A percentile compares a stretch with the other conserved stretches of the same genome.
phyloP scores from a whole-genome alignment of 169 alveolate species.

The Plasmodium knowlesi region DNA sequence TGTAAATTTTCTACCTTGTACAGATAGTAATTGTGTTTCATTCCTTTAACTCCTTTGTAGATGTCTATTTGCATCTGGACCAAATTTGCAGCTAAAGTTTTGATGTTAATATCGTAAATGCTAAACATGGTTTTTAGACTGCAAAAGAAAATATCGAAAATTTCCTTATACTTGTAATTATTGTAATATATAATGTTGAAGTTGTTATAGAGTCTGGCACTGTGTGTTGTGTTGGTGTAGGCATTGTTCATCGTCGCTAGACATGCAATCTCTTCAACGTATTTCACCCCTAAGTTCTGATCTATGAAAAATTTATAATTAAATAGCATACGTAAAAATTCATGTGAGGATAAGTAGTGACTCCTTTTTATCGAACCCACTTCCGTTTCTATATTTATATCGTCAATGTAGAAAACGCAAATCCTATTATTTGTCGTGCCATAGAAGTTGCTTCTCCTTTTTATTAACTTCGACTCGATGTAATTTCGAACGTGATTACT shows the following conservation, averaged over 20 bases:
- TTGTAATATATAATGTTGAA: constrained; percentile 64
- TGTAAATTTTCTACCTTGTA: neutral
- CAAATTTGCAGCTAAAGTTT: constrained; percentile 23
- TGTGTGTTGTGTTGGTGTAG: neutral
- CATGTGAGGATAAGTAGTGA: constrained; percentile 64
- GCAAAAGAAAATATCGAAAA: constrained; percentile 36
- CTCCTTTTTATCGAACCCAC: constrained; percentile 11
- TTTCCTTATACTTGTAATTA: constrained; percentile 60
- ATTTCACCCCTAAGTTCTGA: constrained; percentile 17
- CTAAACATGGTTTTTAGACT: constrained; percentile 25
- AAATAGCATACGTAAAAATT: constrained; percentile 56
- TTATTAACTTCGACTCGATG: constrained; percentile 60
- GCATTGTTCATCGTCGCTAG: constrained; percentile 72
- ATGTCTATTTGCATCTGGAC: constrained; percentile 53
- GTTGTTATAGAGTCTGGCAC: constrained; percentile 42
- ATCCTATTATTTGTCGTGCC: constrained; percentile 64
- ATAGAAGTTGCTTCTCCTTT: constrained; percentile 50
- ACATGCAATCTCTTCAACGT: constrained; percentile 58
- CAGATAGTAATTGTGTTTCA: constrained; percentile 11
- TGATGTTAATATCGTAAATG: constrained; percentile 57
- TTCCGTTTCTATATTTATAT: constrained; percentile 62
- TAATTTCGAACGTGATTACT: constrained; percentile 72
- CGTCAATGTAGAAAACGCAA: constrained; percentile 62
- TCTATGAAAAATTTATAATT: constrained; percentile 68
- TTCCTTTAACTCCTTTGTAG: constrained; percentile 25